phyloP scores from a whole-genome alignment of 176 grass and related monocot genomes.

The Puccinellia tenuiflora region DNA sequence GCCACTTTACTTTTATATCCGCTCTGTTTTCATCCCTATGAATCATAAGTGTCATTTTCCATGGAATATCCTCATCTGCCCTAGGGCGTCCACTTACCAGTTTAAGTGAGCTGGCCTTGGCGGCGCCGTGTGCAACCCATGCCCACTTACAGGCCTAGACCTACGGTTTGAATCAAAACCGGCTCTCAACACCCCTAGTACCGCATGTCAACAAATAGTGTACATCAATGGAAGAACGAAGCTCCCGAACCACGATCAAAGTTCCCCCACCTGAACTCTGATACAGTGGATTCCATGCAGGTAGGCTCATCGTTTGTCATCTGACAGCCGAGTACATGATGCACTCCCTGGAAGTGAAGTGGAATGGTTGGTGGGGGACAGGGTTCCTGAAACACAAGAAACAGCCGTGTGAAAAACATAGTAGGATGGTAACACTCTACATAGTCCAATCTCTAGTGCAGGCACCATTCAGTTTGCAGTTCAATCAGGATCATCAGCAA shows the following conservation, averaged over 20 bases:
- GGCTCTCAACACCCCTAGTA: no score
- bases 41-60: no score
- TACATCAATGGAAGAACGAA: background rate
- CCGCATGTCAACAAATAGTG: no score
- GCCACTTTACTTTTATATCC: no score
- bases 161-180: no score
- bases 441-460: background rate
- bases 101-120: no score
- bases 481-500: background rate
- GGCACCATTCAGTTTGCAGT: background rate
- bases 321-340: constrained; percentile 65
- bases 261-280: background rate
- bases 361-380: constrained; percentile 62
- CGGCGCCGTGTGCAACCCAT: no score
- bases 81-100: no score
- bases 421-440: background rate
- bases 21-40: no score
- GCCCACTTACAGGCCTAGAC: no score
- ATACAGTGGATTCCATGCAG: background rate
- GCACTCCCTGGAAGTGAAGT: constrained; percentile 89
- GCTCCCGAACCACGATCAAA: background rate
- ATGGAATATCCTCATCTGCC: no score
- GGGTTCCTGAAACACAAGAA: constrained; percentile 43
- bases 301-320: constrained; percentile 12
- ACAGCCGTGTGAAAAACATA: background rate